Evolutionary conservation across 2,329 filamentous ascomycete species (phyloP).

Genomic region (Nemania bipapillata): DNA sequence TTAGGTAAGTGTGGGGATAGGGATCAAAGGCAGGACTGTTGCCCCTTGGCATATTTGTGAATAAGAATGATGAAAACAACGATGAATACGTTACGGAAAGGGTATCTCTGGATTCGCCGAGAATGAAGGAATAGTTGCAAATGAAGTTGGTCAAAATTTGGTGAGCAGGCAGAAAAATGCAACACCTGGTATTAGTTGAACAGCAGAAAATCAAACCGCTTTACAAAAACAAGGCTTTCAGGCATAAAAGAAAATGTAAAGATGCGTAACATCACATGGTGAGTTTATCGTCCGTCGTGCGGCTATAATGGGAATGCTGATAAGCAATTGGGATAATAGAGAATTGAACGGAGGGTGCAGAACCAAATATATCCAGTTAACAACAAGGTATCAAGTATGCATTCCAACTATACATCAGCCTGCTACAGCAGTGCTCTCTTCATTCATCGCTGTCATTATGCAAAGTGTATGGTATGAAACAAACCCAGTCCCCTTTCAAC

Average conservation of each 20-base stretch:
- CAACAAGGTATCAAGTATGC: slow-evolving; percentile 32
- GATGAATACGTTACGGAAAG: background rate
- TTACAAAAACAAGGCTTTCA: slow-evolving; percentile 4
- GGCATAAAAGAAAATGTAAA: background rate
- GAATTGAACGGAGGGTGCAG: background rate
- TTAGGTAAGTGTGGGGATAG: background rate
- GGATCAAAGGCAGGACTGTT: background rate
- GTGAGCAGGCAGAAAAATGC: background rate
- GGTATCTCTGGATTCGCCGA: background rate
- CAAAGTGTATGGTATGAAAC: slow-evolving; percentile 16
- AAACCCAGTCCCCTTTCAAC: slow-evolving; percentile 22
- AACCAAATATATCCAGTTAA: slow-evolving; percentile 20
- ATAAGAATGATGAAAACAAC: background rate
- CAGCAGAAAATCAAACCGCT: background rate
- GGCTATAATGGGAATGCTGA: background rate
- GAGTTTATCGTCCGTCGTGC: background rate
- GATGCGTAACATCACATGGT: background rate
- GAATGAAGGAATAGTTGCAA: background rate
- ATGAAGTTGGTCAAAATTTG: background rate
- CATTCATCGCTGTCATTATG: slow-evolving; percentile 30
- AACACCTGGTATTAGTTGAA: background rate
- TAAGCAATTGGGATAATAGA: background rate
- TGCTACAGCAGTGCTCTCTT: slow-evolving; percentile 29
- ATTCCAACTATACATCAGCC: slow-evolving; percentile 31
- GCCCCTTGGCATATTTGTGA: background rate